Evolutionary conservation across 148 eudicot genomes (phyloP).

Genomic region (Bassia scoparia): DNA sequence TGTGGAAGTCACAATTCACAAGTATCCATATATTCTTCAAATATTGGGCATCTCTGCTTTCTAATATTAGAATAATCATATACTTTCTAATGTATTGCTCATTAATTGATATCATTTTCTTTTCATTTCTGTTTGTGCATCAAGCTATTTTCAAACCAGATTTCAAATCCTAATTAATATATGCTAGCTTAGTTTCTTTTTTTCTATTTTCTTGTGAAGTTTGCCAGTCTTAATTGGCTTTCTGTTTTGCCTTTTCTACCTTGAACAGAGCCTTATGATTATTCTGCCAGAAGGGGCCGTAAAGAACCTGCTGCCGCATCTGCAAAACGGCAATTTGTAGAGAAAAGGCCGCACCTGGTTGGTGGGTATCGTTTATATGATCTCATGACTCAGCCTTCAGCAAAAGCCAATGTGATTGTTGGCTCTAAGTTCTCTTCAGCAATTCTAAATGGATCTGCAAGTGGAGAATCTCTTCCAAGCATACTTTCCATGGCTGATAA

Average conservation of each 20-base stretch:
- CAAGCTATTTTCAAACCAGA: background rate
- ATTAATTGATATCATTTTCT: background rate
- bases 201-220: background rate
- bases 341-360: slow-evolving; percentile 77
- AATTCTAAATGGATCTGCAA: slow-evolving; percentile 35
- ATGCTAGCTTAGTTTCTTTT: background rate
- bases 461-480: slow-evolving; percentile 40
- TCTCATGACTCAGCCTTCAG: slow-evolving; percentile 30
- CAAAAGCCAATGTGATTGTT: slow-evolving; percentile 22
- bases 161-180: background rate
- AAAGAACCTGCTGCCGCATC: slow-evolving; percentile 86
- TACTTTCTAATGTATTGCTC: background rate
- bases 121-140: background rate
- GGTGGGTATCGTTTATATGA: slow-evolving; percentile 70
- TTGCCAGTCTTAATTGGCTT: background rate
- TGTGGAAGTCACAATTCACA: background rate
- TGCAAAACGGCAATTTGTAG: slow-evolving; percentile 75
- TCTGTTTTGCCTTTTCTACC: slow-evolving; percentile 14
- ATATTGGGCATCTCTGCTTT: background rate
- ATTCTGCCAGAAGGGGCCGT: slow-evolving; percentile 74
- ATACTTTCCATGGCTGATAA: slow-evolving; percentile 83
- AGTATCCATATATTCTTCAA: background rate
- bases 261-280: slow-evolving; percentile 79
- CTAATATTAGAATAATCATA: no score
- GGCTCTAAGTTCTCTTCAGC: slow-evolving; percentile 43